A percentile compares a stretch with the other conserved stretches of the same genome.
These are phyloP conservation scores for Pseudogymnoascus sp. DNA, from an alignment of 2,329 filamentous ascomycete species.

Conservation along the genomic window DNA sequence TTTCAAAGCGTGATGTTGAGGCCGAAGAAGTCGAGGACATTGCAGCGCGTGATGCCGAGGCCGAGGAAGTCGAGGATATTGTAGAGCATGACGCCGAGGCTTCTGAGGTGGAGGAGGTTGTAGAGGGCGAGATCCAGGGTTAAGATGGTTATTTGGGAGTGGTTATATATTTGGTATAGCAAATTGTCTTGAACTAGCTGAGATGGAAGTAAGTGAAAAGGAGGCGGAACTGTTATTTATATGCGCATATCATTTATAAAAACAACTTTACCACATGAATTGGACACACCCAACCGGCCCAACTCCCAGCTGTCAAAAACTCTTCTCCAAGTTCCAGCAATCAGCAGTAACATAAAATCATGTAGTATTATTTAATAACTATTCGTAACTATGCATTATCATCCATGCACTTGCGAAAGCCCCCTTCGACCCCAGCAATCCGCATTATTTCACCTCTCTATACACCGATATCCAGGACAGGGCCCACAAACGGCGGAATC, in stretches of 20 bases:
- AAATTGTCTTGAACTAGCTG: neutral
- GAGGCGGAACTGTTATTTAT: neutral
- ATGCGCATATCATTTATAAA: neutral
- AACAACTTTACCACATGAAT: no score
- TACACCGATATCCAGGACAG: conserved; percentile 14
- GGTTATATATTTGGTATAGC: neutral
- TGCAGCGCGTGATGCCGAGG: neutral
- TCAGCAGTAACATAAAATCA: neutral
- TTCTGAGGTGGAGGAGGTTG: neutral
- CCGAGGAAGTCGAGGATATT: neutral
- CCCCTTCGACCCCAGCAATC: neutral
- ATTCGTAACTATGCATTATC: neutral
- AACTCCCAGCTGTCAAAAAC: neutral
- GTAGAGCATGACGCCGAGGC: neutral
- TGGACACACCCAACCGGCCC: no score
- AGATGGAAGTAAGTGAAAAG: neutral
- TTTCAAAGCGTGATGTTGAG: neutral
- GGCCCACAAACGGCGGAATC: conserved; percentile 16
- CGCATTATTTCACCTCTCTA: neutral
- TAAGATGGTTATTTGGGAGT: neutral
- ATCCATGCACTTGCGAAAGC: neutral
- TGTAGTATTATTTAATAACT: neutral
- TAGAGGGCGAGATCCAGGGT: neutral
- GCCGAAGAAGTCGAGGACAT: neutral
- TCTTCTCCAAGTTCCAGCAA: neutral